Percentiles rank a stretch among this genome's conserved stretches.
Conservation (phyloP, 1,284 basidiomycete genomes). For the Ganoderma boninense region DNA sequence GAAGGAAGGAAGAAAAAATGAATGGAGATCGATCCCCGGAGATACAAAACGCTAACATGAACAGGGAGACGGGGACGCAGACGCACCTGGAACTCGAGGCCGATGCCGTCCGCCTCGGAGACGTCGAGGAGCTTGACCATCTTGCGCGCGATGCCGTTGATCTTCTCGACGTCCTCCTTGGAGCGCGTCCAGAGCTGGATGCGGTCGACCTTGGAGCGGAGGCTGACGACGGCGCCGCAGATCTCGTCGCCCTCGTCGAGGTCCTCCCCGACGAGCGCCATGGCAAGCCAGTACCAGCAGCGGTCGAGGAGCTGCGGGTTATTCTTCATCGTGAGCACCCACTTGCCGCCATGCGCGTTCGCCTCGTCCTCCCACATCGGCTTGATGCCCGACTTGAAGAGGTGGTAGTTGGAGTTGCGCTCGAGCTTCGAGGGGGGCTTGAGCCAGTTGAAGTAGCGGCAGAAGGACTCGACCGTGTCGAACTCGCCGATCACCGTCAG, state of each 20-base stretch:
- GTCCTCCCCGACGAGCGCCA: slow-evolving; percentile 92
- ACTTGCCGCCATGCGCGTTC: slow-evolving; percentile 92
- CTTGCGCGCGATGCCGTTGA: slow-evolving; percentile 86
- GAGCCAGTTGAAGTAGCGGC: slow-evolving; percentile 94
- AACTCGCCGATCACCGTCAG: slow-evolving; percentile 84
- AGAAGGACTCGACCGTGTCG: slow-evolving; percentile 89
- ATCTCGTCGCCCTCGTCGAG: slow-evolving; percentile 89
- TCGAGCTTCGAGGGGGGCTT: slow-evolving; percentile 90
- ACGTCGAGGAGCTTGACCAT: slow-evolving; percentile 85
- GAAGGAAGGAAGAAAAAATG: background rate
- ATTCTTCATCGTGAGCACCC: slow-evolving; percentile 92
- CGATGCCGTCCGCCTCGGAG: slow-evolving; percentile 80
- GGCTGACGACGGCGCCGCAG: slow-evolving; percentile 90
- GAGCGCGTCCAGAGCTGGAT: slow-evolving; percentile 90
- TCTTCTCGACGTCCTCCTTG: slow-evolving; percentile 83
- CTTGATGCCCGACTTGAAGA: slow-evolving; percentile 92
- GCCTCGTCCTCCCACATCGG: slow-evolving; percentile 98
- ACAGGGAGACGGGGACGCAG: too few relatives aligned
- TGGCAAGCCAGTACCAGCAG: slow-evolving; percentile 90
- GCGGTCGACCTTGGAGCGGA: slow-evolving; percentile 87
- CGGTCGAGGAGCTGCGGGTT: slow-evolving; percentile 83
- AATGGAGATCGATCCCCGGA: too few relatives aligned
- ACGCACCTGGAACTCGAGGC: slow-evolving; percentile 87
- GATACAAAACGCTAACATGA: too few relatives aligned
- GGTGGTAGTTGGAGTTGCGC: slow-evolving; percentile 90